phyloP scores from a whole-genome alignment of 345 rosid species.

The Bruguiera parviflora region DNA sequence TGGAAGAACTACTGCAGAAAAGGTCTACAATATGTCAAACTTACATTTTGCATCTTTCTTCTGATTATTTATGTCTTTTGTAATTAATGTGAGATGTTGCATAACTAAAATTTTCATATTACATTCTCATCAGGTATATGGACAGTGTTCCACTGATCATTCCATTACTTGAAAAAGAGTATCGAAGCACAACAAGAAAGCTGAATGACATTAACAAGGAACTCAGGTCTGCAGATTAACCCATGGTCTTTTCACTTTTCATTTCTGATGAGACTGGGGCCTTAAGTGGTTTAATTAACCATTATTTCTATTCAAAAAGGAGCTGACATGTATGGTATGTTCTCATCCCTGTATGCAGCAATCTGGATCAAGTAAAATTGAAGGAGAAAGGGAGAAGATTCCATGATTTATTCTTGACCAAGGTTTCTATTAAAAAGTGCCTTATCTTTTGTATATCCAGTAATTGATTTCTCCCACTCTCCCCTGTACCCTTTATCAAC shows the following conservation, averaged over 20 bases:
- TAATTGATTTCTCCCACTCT: background rate
- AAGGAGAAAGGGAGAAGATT: constrained; percentile 86
- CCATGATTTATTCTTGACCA: constrained; percentile 84
- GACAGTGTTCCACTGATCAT: constrained; percentile 83
- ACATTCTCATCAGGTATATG: constrained; percentile 53
- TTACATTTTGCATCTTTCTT: constrained; percentile 4
- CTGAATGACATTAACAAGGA: constrained; percentile 73
- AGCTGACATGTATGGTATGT: background rate
- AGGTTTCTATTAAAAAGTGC: constrained; percentile 39
- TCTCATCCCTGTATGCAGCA: constrained; percentile 44
- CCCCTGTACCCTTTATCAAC: too few relatives aligned
- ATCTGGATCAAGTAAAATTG: constrained; percentile 80
- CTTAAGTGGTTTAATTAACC: background rate
- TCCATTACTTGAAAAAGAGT: constrained; percentile 90
- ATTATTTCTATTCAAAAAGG: background rate
- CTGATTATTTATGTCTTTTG: background rate
- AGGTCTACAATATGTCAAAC: constrained; percentile 35
- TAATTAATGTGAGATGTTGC: constrained; percentile 1
- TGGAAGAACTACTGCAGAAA: constrained; percentile 83
- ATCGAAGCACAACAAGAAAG: constrained; percentile 54
- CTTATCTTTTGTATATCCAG: background rate
- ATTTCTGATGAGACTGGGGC: background rate
- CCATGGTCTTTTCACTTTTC: background rate
- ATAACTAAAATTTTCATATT: constrained; percentile 19
- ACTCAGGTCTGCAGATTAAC: constrained; percentile 54